phyloP scores from a whole-genome alignment of 345 rosid genomes.

The Citrus unshiu region DNA sequence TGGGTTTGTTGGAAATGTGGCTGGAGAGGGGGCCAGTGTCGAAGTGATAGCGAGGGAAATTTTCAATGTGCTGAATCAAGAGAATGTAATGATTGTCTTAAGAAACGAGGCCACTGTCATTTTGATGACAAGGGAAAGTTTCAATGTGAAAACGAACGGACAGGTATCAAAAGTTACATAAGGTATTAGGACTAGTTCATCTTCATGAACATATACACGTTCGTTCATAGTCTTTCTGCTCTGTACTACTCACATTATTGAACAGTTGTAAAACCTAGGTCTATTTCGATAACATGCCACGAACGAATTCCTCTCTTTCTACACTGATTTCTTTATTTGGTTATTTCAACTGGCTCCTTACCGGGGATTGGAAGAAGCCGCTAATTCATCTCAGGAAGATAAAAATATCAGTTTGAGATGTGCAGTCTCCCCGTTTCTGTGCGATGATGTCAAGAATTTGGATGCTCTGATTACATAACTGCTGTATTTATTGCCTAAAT shows the following conservation, averaged over 20 bases:
- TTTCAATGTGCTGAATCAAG: slow-evolving; percentile 11
- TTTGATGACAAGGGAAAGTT: not conserved
- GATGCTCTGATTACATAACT: not conserved
- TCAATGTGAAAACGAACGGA: not conserved
- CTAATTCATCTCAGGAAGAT: not conserved
- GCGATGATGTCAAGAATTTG: not conserved
- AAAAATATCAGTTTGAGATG: not conserved
- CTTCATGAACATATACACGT: not conserved
- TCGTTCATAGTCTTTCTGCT: not conserved
- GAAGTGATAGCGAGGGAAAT: not conserved
- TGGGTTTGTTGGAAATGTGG: not conserved
- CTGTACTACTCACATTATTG: not conserved
- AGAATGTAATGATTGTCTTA: slow-evolving; percentile 10
- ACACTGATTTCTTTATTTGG: not conserved
- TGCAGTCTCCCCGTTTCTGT: not conserved
- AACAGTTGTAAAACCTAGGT: not conserved
- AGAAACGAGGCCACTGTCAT: not conserved
- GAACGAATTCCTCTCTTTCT: not conserved
- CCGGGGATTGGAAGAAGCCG: not conserved
- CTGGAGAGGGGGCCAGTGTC: slow-evolving; percentile 2
- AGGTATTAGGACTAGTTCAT: not conserved
- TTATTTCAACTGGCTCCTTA: not conserved
- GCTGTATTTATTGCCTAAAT: not conserved
- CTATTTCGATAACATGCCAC: not conserved
- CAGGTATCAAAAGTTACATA: not conserved